Evolutionary conservation across 495 filamentous ascomycete genomes (phyloP).

Genomic region (Cladorrhinum samala): DNA sequence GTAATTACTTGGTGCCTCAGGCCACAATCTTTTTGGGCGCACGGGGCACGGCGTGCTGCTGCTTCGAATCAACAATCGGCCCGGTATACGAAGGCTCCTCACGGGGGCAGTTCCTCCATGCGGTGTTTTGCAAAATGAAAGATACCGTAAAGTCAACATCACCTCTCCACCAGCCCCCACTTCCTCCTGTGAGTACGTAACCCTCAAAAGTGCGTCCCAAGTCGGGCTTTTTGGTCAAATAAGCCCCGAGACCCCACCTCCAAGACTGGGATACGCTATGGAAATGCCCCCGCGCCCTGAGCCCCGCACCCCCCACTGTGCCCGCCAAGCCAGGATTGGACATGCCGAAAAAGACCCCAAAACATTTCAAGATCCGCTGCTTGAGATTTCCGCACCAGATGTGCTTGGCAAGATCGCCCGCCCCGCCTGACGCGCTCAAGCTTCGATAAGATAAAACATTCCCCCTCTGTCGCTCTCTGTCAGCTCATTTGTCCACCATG

Average conservation of each 20-base stretch:
- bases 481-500: conserved; percentile 4
- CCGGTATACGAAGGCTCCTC: neutral
- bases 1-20: neutral
- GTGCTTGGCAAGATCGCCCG: neutral
- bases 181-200: no score
- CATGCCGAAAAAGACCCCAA: neutral
- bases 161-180: no score
- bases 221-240: neutral
- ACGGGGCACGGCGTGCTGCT: no score
- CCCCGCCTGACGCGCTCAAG: neutral
- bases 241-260: neutral
- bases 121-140: neutral
- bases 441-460: conserved; percentile 12
- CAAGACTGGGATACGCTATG: neutral
- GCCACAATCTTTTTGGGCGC: no score
- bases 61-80: neutral
- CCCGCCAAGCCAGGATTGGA: neutral
- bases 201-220: no score
- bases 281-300: neutral
- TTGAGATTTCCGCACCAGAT: neutral
- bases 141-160: neutral
- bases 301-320: neutral
- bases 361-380: neutral
- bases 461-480: neutral
- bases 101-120: neutral